Base-by-base conservation (phyloP, 1,284 basidiomycete genomes). In the Irpex sp. region DNA sequence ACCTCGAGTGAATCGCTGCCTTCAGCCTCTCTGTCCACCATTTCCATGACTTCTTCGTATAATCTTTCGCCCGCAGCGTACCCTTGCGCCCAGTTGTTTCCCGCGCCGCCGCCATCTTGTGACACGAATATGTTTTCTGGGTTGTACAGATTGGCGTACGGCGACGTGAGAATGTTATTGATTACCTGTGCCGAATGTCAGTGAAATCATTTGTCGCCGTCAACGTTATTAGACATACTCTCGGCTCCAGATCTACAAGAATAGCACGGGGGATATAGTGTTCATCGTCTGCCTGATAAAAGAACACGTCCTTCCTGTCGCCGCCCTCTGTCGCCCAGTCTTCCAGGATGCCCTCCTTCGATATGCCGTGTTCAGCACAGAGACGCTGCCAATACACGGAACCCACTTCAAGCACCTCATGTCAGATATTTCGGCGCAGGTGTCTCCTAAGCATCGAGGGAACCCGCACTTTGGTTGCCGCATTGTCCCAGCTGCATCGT, bases 201-300 rank as follows among this genome's bases (percentile, higher is more conserved):
- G 26, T 26, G 26, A 26, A 26, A 26, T 26, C 26, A 26, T 26
- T 26, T 26, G 26, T 26, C 26, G 26, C 26, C 26, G 26, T 26
- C 26, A 26, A 26, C 26, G 26, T 26, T 26, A 26, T 19, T 21
- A 21, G 34, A 65, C 90, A 73, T 73, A 97, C 97, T 74, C 97
- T 83, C 56, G 97, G 97, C 75, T 99, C 97, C n/a, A 98, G 85
- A 78, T 99, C 97, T 62, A 99, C 90, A 26, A 99, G 85, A 66
- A 99, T 97, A 3, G 97, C 94, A 61, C 97, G 86, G 7, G 97
- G 97, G 69, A 99, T 96, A 76, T 99, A 99, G 73, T 98, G 97
- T 75, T 99, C 97, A 74, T 99, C 97, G 76, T 99, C 97, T 9
- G 97, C 97, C 76, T 99, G 97, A 76, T 99, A 99, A 80, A 99